Percentiles rank a stretch among this genome's conserved stretches.
Conservation (phyloP, 2,329 filamentous ascomycete species). For the Trichocomaceae sp. region DNA sequence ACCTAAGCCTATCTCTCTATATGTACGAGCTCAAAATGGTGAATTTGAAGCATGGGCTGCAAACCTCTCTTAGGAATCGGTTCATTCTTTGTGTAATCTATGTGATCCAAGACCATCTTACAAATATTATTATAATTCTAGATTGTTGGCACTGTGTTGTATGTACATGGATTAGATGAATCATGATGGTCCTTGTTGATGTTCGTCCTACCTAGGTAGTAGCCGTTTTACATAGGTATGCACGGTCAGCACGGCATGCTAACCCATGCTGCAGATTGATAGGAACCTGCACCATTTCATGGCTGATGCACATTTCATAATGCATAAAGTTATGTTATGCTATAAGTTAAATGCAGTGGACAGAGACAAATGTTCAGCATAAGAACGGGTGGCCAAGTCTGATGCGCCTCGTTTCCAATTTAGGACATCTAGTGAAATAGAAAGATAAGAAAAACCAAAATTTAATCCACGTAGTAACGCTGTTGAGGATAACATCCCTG, state of each 20-base stretch:
- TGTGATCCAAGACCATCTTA: neutral
- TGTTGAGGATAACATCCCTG: neutral
- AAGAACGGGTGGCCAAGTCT: too few relatives aligned
- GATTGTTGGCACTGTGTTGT: too few relatives aligned
- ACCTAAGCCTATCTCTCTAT: neutral
- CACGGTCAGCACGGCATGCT: neutral
- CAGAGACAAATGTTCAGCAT: neutral
- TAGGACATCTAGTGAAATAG: neutral
- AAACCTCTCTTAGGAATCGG: neutral
- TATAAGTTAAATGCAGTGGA: too few relatives aligned
- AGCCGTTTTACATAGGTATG: neutral
- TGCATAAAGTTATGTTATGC: neutral
- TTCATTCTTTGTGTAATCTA: neutral
- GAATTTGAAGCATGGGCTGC: neutral
- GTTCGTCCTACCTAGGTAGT: neutral
- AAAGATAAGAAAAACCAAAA: neutral
- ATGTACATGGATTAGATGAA: too few relatives aligned
- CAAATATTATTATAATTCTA: neutral
- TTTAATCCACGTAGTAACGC: too few relatives aligned
- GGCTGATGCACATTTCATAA: neutral
- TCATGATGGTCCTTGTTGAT: too few relatives aligned
- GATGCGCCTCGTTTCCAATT: neutral
- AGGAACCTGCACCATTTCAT: neutral
- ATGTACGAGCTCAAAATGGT: neutral
- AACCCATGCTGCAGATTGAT: neutral